Evolutionary conservation across 2,329 filamentous ascomycete genomes (phyloP).

Genomic region (Stromatinia cepivora): DNA sequence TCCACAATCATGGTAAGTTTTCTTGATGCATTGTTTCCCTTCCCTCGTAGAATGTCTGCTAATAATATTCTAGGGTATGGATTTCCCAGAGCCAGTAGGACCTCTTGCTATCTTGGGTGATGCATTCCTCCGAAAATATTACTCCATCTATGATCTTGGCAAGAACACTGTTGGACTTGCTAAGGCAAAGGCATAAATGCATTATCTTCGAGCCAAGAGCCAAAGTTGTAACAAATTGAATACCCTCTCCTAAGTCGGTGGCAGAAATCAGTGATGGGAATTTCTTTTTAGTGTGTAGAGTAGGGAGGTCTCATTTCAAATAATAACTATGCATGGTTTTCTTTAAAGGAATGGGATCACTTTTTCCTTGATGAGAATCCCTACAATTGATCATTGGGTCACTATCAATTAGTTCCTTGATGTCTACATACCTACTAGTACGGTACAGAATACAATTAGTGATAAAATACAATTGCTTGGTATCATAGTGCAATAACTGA

Average conservation of each 20-base stretch:
- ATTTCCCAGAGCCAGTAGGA: constrained; percentile 73
- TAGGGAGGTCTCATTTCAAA: constrained; percentile 20
- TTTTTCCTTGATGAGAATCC: constrained; percentile 20
- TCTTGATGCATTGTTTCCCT: constrained; percentile 58
- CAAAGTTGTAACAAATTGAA: constrained; percentile 20
- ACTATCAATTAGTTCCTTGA: constrained; percentile 15
- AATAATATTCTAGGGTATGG: constrained; percentile 67
- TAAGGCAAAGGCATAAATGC: constrained; percentile 56
- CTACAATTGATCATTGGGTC: background rate
- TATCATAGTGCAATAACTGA: background rate
- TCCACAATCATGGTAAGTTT: constrained; percentile 78
- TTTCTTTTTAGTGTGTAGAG: constrained; percentile 22
- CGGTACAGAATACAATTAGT: background rate
- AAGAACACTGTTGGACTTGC: constrained; percentile 87
- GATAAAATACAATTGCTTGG: background rate
- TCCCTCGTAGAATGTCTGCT: constrained; percentile 67
- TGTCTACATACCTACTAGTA: constrained; percentile 2
- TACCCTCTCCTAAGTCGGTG: background rate
- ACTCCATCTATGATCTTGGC: constrained; percentile 95
- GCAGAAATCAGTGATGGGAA: background rate
- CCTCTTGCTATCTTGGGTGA: constrained; percentile 94
- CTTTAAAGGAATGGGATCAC: background rate
- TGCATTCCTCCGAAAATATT: constrained; percentile 80
- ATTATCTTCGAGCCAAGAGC: background rate
- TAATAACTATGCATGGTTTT: constrained; percentile 13